These are phyloP conservation scores for Annulohypoxylon stygium DNA, from an alignment of 495 filamentous ascomycete genomes.

Conservation along the genomic window DNA sequence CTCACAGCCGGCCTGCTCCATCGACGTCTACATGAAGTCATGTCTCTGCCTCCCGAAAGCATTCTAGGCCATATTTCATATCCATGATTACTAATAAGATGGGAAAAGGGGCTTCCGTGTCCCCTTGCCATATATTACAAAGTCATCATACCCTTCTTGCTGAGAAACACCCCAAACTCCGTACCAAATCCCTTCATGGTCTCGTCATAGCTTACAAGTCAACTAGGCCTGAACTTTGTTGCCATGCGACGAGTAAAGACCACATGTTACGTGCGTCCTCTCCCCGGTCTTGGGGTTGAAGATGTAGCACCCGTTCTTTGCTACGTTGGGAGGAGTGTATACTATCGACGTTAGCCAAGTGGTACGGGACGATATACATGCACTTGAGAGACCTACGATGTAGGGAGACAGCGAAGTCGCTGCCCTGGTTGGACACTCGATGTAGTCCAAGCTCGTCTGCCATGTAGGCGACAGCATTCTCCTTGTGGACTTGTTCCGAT, in stretches of 20 bases:
- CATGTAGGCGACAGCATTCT: conserved; percentile 85
- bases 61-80: neutral
- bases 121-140: conserved; percentile 18
- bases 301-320: conserved; percentile 76
- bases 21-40: conserved; percentile 27
- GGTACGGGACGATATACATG: conserved; percentile 20
- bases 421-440: conserved; percentile 79
- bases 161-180: conserved; percentile 35
- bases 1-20: neutral
- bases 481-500: conserved; percentile 66
- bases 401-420: conserved; percentile 83
- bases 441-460: conserved; percentile 88
- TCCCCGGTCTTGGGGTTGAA: conserved; percentile 80
- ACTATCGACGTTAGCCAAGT: conserved; percentile 64
- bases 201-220: conserved; percentile 28
- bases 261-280: conserved; percentile 71
- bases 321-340: conserved; percentile 91
- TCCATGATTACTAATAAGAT: conserved; percentile 10
- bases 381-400: conserved; percentile 71
- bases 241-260: conserved; percentile 72
- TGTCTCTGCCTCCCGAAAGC: neutral
- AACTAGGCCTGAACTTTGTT: conserved; percentile 49
- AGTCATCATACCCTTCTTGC: conserved; percentile 11
- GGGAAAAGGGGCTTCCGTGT: conserved; percentile 10
- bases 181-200: conserved; percentile 23